A percentile compares a stretch with the other conserved stretches of the same genome.
Evolutionary conservation across 2,329 filamentous ascomycete genomes (phyloP).

Genomic region (Diaporthe longicolla): DNA sequence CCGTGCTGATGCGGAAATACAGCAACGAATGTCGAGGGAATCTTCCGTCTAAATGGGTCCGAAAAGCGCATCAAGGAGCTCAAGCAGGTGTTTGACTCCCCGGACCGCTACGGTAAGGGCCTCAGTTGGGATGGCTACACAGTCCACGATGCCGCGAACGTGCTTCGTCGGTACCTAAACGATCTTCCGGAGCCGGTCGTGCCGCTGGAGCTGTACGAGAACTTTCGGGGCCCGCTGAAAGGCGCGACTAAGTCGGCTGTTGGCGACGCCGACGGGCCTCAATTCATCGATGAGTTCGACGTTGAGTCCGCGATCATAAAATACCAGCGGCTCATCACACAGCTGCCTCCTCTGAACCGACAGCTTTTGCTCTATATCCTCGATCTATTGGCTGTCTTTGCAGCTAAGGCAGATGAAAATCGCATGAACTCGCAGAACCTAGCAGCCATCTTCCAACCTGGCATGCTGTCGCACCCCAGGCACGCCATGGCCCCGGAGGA

Average conservation of each 20-base stretch:
- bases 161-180: constrained; percentile 94
- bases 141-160: constrained; percentile 97
- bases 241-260: constrained; percentile 80
- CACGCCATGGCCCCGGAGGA: constrained; percentile 97
- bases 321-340: constrained; percentile 93
- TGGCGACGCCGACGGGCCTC: constrained; percentile 76
- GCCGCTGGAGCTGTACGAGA: constrained; percentile 91
- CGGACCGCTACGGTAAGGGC: constrained; percentile 95
- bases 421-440: constrained; percentile 97
- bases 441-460: constrained; percentile 97
- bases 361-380: constrained; percentile 96
- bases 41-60: constrained; percentile 95
- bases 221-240: constrained; percentile 87
- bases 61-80: constrained; percentile 99
- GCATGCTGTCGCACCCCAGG: constrained; percentile 91
- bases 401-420: constrained; percentile 95
- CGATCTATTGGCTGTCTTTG: constrained; percentile 95
- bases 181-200: constrained; percentile 97
- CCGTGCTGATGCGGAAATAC: constrained; percentile 44
- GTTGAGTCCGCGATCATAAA: constrained; percentile 81
- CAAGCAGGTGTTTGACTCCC: constrained; percentile 91
- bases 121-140: constrained; percentile 98
- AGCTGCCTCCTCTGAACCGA: constrained; percentile 91
- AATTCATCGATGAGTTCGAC: constrained; percentile 82
- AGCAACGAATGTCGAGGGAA: constrained; percentile 96